These are phyloP conservation scores for Phytophthora pistaciae DNA, from an alignment of 352 stramenopile genomes.

Conservation along the genomic window DNA sequence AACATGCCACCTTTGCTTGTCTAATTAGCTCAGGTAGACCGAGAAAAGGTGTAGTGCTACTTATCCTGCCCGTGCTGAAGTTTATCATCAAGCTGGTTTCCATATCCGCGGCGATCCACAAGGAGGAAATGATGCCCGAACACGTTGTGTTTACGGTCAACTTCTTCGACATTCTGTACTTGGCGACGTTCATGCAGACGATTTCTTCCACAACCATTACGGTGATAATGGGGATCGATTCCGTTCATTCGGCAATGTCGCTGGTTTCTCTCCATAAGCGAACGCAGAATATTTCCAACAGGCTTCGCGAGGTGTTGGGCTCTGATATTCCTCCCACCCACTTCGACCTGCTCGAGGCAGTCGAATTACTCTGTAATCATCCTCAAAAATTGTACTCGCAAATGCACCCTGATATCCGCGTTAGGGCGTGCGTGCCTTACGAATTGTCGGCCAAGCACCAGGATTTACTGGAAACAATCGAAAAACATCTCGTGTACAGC, in stretches of 20 bases:
- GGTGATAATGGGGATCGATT: not conserved
- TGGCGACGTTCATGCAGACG: slow-evolving; percentile 7
- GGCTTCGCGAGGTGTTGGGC: not conserved
- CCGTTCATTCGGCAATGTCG: not conserved
- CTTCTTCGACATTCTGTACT: slow-evolving; percentile 1
- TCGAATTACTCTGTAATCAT: too few relatives aligned
- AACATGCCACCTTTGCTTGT: too few relatives aligned
- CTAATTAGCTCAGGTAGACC: too few relatives aligned
- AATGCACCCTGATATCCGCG: too few relatives aligned
- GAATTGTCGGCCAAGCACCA: too few relatives aligned
- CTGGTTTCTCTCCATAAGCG: not conserved
- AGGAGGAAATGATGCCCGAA: slow-evolving; percentile 17
- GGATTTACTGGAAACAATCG: too few relatives aligned
- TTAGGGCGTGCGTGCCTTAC: too few relatives aligned
- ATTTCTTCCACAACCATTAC: not conserved
- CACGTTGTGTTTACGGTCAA: slow-evolving; percentile 11
- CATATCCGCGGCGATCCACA: not conserved
- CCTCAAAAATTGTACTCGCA: too few relatives aligned
- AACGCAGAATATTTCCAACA: not conserved
- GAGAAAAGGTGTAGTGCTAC: too few relatives aligned
- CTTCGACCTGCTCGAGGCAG: too few relatives aligned
- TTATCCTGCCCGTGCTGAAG: slow-evolving; percentile 8
- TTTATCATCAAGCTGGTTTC: not conserved
- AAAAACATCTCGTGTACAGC: too few relatives aligned
- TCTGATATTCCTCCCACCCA: too few relatives aligned